Evolutionary conservation across 176 grass and related monocot genomes (phyloP).

Genomic region (Oryza coarctata): DNA sequence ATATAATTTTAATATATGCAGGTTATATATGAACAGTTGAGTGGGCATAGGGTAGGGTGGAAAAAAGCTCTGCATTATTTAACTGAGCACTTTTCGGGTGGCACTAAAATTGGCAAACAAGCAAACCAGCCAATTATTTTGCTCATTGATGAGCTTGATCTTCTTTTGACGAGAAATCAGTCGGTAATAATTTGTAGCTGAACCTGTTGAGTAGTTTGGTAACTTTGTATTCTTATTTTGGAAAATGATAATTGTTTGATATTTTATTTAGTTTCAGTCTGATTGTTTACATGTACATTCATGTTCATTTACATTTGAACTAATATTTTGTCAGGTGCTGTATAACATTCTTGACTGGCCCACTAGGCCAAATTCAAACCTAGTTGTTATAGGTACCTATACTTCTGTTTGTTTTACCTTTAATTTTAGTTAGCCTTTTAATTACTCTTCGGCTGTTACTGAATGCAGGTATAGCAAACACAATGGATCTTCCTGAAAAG

Average conservation of each 20-base stretch:
- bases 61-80: conserved; percentile 95
- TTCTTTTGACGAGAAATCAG: conserved; percentile 98
- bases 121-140: conserved; percentile 77
- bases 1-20: conserved; percentile 32
- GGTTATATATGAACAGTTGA: conserved; percentile 92
- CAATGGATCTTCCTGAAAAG: conserved; percentile 97
- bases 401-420: conserved; percentile 26
- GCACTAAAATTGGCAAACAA: conserved; percentile 56
- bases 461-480: conserved; percentile 89
- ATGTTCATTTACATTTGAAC: conserved; percentile 28
- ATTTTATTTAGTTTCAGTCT: neutral
- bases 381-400: conserved; percentile 80
- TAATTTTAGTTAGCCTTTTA: conserved; percentile 39
- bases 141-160: conserved; percentile 98
- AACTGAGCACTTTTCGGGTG: conserved; percentile 85
- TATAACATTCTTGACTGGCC: conserved; percentile 99
- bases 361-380: conserved; percentile 78
- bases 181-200: conserved; percentile 60
- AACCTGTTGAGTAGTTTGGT: conserved; percentile 10
- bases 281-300: neutral
- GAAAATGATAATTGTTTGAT: neutral
- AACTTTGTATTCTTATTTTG: conserved; percentile 1
- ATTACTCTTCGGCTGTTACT: conserved; percentile 29
- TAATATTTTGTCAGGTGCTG: conserved; percentile 67
- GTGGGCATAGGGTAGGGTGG: conserved; percentile 82